A percentile compares a stretch with the other conserved stretches of the same genome.
Evolutionary conservation across 805 yeast species (phyloP).

Genomic region (Debaryomyces hansenii): DNA sequence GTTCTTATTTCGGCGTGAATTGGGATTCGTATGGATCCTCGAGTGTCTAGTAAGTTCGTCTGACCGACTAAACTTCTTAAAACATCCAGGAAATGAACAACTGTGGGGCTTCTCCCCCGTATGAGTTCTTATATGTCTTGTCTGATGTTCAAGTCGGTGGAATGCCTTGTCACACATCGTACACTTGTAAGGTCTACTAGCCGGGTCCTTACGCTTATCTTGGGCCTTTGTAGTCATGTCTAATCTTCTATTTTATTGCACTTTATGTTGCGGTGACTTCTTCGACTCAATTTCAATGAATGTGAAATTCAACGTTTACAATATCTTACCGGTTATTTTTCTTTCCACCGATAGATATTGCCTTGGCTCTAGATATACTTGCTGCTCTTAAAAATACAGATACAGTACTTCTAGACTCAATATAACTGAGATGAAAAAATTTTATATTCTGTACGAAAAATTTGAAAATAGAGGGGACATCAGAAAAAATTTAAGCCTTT

Average conservation of each 20-base stretch:
- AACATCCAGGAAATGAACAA: constrained; percentile 72
- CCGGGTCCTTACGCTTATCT: constrained; percentile 22
- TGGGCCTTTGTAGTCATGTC: constrained; percentile 4
- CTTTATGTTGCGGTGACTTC: not conserved
- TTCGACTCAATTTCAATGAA: no score
- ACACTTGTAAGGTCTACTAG: constrained; percentile 63
- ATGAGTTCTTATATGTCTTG: constrained; percentile 76
- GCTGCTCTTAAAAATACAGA: not conserved
- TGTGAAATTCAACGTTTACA: no score
- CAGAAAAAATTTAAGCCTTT: not conserved
- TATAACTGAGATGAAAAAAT: not conserved
- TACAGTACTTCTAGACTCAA: not conserved
- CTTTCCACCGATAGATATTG: no score
- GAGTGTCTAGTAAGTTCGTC: constrained; percentile 76
- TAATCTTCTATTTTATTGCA: not conserved
- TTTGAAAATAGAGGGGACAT: not conserved
- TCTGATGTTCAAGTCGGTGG: constrained; percentile 74
- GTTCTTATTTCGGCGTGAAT: constrained; percentile 60
- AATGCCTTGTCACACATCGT: constrained; percentile 74
- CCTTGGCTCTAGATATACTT: no score
- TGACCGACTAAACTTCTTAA: constrained; percentile 64
- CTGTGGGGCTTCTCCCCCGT: constrained; percentile 82
- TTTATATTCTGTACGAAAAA: not conserved
- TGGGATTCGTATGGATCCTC: constrained; percentile 71
- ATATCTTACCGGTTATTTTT: no score